Evolutionary conservation across 345 rosid species (phyloP).

Genomic region (Leavenworthia alabamica): DNA sequence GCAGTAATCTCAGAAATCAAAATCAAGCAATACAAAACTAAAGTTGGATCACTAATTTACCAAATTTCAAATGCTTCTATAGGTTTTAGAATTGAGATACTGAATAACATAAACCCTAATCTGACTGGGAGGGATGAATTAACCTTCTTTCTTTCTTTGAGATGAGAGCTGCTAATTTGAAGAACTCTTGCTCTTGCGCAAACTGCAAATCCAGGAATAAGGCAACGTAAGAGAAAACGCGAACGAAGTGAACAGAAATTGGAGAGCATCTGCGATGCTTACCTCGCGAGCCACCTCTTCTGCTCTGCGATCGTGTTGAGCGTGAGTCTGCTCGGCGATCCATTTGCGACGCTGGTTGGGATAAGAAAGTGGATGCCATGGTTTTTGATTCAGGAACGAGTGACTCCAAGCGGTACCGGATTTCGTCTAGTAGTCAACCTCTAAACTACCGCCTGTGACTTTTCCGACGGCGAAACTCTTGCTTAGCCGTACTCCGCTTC

Average conservation of each 20-base stretch:
- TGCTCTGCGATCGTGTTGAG: conserved; percentile 60
- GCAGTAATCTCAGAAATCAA: conserved; percentile 8
- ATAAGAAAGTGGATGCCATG: conserved; percentile 99
- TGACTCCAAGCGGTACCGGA: conserved; percentile 99
- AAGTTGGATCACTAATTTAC: background rate
- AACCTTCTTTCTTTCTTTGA: conserved; percentile 94
- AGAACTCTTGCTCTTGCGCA: conserved; percentile 97
- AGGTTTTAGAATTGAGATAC: conserved; percentile 6
- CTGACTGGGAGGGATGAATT: background rate
- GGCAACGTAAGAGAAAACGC: background rate
- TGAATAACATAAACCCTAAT: conserved; percentile 21
- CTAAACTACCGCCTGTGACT: conserved; percentile 36
- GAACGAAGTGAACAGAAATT: background rate
- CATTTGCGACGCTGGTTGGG: conserved; percentile 98
- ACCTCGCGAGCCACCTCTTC: conserved; percentile 95
- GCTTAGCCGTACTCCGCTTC: conserved; percentile 71
- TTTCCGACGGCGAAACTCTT: conserved; percentile 56
- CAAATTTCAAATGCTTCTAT: background rate
- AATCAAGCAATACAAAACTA: background rate
- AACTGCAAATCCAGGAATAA: conserved; percentile 38
- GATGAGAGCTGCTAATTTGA: conserved; percentile 82
- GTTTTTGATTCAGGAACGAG: conserved; percentile 90
- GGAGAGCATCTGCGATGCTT: background rate
- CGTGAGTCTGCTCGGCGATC: conserved; percentile 92
- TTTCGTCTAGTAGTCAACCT: conserved; percentile 90